These are phyloP conservation scores for Colletotrichum destructivum DNA, from an alignment of 2,329 filamentous ascomycete genomes.

Conservation along the genomic window DNA sequence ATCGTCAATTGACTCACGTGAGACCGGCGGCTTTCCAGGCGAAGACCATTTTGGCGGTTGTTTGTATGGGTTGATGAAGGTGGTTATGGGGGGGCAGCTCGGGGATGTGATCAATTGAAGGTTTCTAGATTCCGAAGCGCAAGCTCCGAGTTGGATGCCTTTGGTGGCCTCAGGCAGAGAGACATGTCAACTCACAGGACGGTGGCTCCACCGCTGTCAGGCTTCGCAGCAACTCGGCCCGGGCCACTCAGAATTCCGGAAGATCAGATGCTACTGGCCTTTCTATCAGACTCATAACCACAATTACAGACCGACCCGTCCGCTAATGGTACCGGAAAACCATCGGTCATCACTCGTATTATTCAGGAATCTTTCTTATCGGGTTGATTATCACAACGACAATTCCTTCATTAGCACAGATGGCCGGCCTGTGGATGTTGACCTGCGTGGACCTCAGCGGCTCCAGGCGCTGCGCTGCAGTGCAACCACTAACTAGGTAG, in stretches of 20 bases:
- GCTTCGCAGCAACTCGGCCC: conserved; percentile 28
- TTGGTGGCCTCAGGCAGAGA: conserved; percentile 38
- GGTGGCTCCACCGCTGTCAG: neutral
- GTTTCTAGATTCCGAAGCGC: conserved; percentile 42
- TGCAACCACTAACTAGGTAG: neutral
- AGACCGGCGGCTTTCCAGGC: conserved; percentile 99
- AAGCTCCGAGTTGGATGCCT: conserved; percentile 45
- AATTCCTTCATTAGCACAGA: neutral
- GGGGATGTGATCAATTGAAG: conserved; percentile 55
- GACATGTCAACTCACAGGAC: neutral
- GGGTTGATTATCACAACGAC: neutral
- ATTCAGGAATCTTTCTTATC: too few relatives aligned
- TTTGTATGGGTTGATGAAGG: conserved; percentile 51
- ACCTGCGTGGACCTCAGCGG: neutral
- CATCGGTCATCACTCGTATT: neutral
- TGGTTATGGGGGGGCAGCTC: conserved; percentile 45
- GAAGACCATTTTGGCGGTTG: conserved; percentile 86
- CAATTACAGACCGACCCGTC: neutral
- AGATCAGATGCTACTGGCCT: conserved; percentile 21
- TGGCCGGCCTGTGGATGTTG: neutral
- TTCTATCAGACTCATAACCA: neutral
- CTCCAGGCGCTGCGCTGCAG: neutral
- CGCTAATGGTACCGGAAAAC: neutral
- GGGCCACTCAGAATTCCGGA: conserved; percentile 1
- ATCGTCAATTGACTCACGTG: conserved; percentile 76